Evolutionary conservation across 495 filamentous ascomycete species (phyloP).

Genomic region (Pyrenula massariospora): DNA sequence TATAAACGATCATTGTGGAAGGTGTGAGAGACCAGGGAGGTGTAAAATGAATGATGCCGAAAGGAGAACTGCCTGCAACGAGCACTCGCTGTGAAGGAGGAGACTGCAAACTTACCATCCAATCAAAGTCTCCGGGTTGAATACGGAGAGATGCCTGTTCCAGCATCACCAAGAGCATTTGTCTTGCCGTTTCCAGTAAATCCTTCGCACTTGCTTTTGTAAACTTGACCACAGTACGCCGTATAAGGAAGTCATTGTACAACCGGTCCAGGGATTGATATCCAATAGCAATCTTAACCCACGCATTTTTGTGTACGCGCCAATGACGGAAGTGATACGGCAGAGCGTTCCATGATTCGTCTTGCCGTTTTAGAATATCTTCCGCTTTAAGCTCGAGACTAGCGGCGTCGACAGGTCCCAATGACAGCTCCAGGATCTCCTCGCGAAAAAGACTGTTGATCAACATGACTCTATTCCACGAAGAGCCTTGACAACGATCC

Average conservation of each 20-base stretch:
- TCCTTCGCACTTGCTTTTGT: slow-evolving; percentile 22
- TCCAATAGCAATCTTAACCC: slow-evolving; percentile 9
- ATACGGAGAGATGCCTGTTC: slow-evolving; percentile 24
- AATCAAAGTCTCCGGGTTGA: slow-evolving; percentile 11
- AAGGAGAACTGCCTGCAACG: too few species aligned
- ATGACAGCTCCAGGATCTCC: slow-evolving; percentile 41
- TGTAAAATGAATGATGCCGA: too few species aligned
- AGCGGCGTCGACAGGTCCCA: slow-evolving; percentile 20
- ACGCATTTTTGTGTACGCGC: slow-evolving; percentile 7
- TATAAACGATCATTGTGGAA: too few species aligned
- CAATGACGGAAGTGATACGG: slow-evolving; percentile 8
- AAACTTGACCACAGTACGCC: slow-evolving; percentile 33
- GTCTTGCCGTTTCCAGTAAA: slow-evolving; percentile 27
- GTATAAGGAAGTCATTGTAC: slow-evolving; percentile 35
- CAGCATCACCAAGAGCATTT: slow-evolving; percentile 26
- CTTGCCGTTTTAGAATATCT: slow-evolving; percentile 1
- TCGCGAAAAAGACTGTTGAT: slow-evolving; percentile 33
- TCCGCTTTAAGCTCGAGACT: not conserved
- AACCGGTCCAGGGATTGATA: slow-evolving; percentile 20
- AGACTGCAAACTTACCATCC: slow-evolving; percentile 10
- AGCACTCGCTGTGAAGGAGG: too few species aligned
- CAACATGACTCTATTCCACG: slow-evolving; percentile 26
- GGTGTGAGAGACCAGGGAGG: too few species aligned
- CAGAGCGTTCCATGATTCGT: slow-evolving; percentile 2
- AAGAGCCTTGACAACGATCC: slow-evolving; percentile 16